Base-by-base conservation (phyloP, 495 filamentous ascomycete species). In the Hypomontagnella submonticulosa region DNA sequence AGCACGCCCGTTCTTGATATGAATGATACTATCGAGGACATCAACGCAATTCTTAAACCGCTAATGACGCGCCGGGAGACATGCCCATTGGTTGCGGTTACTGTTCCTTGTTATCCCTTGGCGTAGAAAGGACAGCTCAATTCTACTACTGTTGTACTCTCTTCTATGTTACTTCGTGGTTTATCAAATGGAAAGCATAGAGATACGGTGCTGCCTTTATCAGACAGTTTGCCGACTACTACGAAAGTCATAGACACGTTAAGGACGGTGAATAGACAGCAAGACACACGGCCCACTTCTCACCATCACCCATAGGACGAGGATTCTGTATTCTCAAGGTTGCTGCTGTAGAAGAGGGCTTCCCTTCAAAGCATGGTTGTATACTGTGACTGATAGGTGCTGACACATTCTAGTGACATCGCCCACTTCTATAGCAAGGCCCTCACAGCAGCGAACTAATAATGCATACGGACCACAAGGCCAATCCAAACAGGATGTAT, bases 211-310 rank as follows among this genome's bases (percentile, higher is more conserved):
- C 57, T 33, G 66, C 63, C 49, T 70, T 73, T 54, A 70, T 63
- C n/a, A 67, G 51, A 46, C 69, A 55, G 10, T 57, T 78, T 13
- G 23, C 70, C 72, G 47, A 54, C 50, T 9, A 76, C 71, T n/a
- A 79, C 71, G 3, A 71, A 42, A 32, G 60, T 33, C 69, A 75
- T 76, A 1, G 67, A 69, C 13, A 56, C 44, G 61, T 75, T 67
- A 41, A 77, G 69, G 10, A 73, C 60, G 4, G 60, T 57, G 11
- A 72, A 73, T 41, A 76, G 63, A 50, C 69, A 58, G 42, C 43
- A 59, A 10, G 49, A 48, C 32, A 71, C 68, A 38, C 75, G 63
- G 11, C 48, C 52, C 69, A 76, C 76, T 23, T 75, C 76, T 38
- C 76, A 78, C 71, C 50, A 27, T 6, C 23, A 27, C 6, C 6